Base-by-base conservation (phyloP, 371 early-diverging fungal genomes). In the Rhizopus microsporus region DNA sequence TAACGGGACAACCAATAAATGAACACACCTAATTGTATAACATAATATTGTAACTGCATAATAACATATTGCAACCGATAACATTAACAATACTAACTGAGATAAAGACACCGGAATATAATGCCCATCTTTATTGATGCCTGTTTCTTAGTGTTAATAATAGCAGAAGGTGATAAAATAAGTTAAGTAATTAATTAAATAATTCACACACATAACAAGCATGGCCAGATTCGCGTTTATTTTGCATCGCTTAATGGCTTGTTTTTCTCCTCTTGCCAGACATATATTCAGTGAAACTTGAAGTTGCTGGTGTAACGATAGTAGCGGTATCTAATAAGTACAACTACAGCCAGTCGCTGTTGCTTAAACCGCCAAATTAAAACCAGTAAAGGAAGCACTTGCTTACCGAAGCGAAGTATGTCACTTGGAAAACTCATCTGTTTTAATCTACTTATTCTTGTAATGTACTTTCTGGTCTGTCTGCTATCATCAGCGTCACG, bases 381-480 rank as follows among this genome's bases (percentile, higher is more conserved):
- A 45, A 45, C 45, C 16, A 45, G 51, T 16, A 51, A 51, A 23
- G 45, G 29, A 23, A 45, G 29, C 45, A 29, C 45, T 45, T 45
- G 29, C 29, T 45, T 45, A 45, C 45, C 45, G 29, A 45, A 45
- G 45, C 16, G 23, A 45, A 16, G 29, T 45, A 45, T 10, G 16
- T 45, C 45, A 29, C 45, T 45, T 29, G 45, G 42, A 45, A 45
- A 45, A 45, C 45, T 45, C 45, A 45, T 23, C 45, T 45, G 23
- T 45, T 45, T 29, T 45, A 45, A 45, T 29, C 45, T 45, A 29
- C 29, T 23, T 23, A 45, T 45, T 45, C 29, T 45, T 45, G 45
- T 45, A 23, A 29, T 45, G n/a, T 45, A 45, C 45, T 23, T 16
- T n/a, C 29, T 45, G 23, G 29, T 45, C 29, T 16, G 29, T 45